Base-by-base conservation (phyloP, 108 stramenopile genomes). In the Nitzschia putrida region DNA sequence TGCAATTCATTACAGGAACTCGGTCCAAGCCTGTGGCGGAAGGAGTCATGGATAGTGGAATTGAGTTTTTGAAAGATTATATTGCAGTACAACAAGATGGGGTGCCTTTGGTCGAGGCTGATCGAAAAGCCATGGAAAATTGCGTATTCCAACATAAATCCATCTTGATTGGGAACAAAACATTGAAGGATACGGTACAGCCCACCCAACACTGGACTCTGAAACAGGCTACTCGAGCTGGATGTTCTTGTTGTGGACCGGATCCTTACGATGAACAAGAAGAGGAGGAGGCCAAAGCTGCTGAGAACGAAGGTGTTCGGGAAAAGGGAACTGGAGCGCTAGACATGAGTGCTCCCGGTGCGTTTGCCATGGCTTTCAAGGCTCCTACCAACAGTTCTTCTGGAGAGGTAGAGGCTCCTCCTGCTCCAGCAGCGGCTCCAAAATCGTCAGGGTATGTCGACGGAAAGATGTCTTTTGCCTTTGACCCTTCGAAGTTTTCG, bases 141-240 rank as follows among this genome's bases (percentile, higher is more conserved):
- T 88, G 80, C 60, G 84, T 85, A 8, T 94, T 94, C 69, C 76
- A 74, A 8, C 90, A 94, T 75, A 88, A 94, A 64, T 58, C 71
- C 10, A 91, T 94, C 61, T 66, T 94, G 69, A 83, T 91, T 61
- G 90, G 84, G 40, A 85, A 94, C 64, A 94, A 94, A 60, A 91
- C 88, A 23, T 43, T 94, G 14, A 41, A 79, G 39, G 93, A 94
- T 73, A 94, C 93, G 0, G 89, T 91, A 23, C 74, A 80, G 44
- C 93, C 93, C 14, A 78, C 70, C 21, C 73, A 89, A 53, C 87
- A 94, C 45, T 91, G 90, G 87, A 80, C 84, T 40, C 54, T 88
- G 45, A 91, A 91, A 51, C 82, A 84, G 34, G 83, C 85, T 16
- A 47, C 81, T 66, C 9, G 83, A 83, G 73, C 76, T 66, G 59